phyloP scores from a whole-genome alignment of 306 rosid species.

The Alnus glutinosa region DNA sequence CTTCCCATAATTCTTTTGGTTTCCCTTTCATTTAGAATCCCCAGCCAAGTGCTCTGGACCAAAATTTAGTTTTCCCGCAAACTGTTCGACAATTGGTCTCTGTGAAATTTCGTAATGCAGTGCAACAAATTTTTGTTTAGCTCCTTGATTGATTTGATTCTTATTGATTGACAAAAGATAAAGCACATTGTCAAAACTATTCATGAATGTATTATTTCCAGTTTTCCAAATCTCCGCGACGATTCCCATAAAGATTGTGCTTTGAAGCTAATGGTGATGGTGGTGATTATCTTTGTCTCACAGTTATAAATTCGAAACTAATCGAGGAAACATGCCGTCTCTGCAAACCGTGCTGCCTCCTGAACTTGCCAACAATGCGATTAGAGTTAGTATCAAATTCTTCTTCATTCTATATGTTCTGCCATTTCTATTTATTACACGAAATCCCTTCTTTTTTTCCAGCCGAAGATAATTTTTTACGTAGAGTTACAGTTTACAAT shows the following conservation, averaged over 20 bases:
- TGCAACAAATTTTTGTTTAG: too few species aligned
- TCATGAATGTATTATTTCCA: background rate
- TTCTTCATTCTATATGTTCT: background rate
- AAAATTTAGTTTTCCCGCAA: background rate
- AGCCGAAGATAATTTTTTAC: background rate
- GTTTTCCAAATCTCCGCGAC: too few species aligned
- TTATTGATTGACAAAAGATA: background rate
- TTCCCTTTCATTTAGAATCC: background rate
- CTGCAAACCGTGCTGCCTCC: conserved; percentile 92
- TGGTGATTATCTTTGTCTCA: background rate
- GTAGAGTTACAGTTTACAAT: background rate
- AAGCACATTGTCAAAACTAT: background rate
- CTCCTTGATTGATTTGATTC: background rate
- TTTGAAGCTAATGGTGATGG: background rate
- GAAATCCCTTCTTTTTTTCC: background rate
- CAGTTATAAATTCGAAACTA: conserved; percentile 21
- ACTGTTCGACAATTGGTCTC: conserved; percentile 30
- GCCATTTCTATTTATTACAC: background rate
- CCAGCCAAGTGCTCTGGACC: background rate
- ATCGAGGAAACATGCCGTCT: conserved; percentile 63
- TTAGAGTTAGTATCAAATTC: conserved; percentile 55
- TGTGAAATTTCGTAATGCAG: background rate
- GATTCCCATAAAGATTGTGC: background rate
- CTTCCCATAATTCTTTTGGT: background rate
- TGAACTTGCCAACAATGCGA: conserved; percentile 85